Conservation (phyloP, 306 rosid species). For the Quercus berberidifolia region DNA sequence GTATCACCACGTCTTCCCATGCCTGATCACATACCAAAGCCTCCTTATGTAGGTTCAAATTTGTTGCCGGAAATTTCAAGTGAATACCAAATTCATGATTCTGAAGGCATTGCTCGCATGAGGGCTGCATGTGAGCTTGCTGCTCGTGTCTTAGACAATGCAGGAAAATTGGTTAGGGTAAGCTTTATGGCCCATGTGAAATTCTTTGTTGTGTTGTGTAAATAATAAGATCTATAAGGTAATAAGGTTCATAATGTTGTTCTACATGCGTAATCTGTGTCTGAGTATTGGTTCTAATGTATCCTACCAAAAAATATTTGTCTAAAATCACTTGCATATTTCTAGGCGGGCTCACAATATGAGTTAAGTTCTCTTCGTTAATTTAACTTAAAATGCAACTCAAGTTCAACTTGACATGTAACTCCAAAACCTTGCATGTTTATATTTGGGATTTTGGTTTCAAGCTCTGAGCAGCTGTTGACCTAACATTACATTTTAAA, state of each 20-base stretch:
- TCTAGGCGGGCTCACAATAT: neutral
- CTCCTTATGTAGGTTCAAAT: conserved; percentile 77
- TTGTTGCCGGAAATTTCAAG: conserved; percentile 68
- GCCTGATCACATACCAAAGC: conserved; percentile 78
- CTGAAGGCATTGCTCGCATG: conserved; percentile 70
- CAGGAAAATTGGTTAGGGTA: conserved; percentile 91
- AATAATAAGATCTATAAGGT: neutral
- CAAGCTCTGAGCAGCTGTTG: no score
- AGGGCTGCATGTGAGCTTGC: conserved; percentile 93
- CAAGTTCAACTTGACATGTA: no score
- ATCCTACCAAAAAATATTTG: neutral
- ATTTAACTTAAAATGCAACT: no score
- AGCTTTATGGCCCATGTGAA: conserved; percentile 28
- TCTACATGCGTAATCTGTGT: neutral
- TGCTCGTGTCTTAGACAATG: conserved; percentile 78
- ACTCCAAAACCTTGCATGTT: no score
- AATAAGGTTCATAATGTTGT: neutral
- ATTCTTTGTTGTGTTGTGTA: neutral
- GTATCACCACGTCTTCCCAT: conserved; percentile 77
- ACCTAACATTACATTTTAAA: no score
- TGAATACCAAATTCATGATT: conserved; percentile 72
- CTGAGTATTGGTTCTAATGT: neutral
- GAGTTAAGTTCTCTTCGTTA: no score
- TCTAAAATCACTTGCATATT: neutral
- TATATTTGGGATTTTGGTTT: no score